phyloP scores from a whole-genome alignment of 805 yeast genomes.

The Schwanniomyces yamadae region DNA sequence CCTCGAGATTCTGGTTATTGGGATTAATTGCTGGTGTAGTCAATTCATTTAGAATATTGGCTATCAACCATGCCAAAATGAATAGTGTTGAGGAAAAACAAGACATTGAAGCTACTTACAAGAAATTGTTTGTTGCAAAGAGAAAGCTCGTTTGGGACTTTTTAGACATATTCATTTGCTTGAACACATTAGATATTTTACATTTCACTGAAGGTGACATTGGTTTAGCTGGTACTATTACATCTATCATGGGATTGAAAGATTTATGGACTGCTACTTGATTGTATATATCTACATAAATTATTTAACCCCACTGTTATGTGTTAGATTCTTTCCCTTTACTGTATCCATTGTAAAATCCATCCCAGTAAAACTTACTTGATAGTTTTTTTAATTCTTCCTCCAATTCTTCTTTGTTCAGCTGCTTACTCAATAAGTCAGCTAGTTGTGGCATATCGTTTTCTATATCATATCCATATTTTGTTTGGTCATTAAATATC shows the following conservation, averaged over 20 bases:
- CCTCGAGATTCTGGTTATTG: constrained; percentile 74
- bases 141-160: constrained; percentile 74
- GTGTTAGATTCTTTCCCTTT: constrained; percentile 2
- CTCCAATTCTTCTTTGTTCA: constrained; percentile 14
- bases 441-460: constrained; percentile 16
- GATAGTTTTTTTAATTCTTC: constrained; percentile 22
- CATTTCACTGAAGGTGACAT: constrained; percentile 73
- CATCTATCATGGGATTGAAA: constrained; percentile 74
- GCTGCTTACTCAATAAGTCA: constrained; percentile 15
- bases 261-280: constrained; percentile 54
- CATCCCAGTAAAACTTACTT: constrained; percentile 35
- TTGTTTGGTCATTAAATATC: not conserved
- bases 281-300: not conserved
- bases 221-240: constrained; percentile 81
- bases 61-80: constrained; percentile 42
- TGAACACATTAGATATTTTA: constrained; percentile 61
- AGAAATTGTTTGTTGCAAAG: constrained; percentile 49
- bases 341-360: constrained; percentile 24
- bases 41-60: constrained; percentile 54
- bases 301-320: not conserved
- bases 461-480: constrained; percentile 6
- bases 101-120: constrained; percentile 37
- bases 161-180: constrained; percentile 73
- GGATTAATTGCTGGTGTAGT: constrained; percentile 64
- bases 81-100: constrained; percentile 21